Conservation (phyloP, 2,329 filamentous ascomycete genomes). For the Pseudocercospora musae region DNA sequence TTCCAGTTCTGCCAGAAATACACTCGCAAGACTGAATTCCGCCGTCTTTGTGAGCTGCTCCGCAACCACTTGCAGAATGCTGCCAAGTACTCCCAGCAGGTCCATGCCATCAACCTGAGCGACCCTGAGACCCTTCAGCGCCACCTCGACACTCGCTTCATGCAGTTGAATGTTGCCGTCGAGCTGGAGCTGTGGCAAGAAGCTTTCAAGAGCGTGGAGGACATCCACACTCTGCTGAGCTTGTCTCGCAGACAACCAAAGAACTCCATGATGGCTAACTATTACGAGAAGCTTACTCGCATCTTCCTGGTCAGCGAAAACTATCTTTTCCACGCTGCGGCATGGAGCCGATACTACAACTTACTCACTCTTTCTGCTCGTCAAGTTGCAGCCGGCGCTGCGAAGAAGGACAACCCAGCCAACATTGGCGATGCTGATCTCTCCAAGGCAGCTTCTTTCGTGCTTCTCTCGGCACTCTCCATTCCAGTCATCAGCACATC, state of each 20-base stretch:
- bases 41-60: slow-evolving; percentile 93
- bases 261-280: slow-evolving; percentile 99
- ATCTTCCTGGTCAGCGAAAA: slow-evolving; percentile 99
- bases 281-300: slow-evolving; percentile 97
- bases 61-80: slow-evolving; percentile 98
- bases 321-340: slow-evolving; percentile 97
- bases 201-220: slow-evolving; percentile 97
- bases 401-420: slow-evolving; percentile 91
- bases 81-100: slow-evolving; percentile 97
- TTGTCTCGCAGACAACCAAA: slow-evolving; percentile 97
- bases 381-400: slow-evolving; percentile 75
- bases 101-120: slow-evolving; percentile 98
- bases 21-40: slow-evolving; percentile 97
- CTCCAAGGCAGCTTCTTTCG: slow-evolving; percentile 91
- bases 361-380: slow-evolving; percentile 87
- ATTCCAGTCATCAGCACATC: slow-evolving; percentile 99
- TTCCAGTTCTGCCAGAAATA: slow-evolving; percentile 99
- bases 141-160: slow-evolving; percentile 95
- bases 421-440: slow-evolving; percentile 80
- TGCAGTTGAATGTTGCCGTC: slow-evolving; percentile 96
- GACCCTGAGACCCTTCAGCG: slow-evolving; percentile 96
- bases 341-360: slow-evolving; percentile 97
- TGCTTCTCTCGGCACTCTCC: slow-evolving; percentile 89
- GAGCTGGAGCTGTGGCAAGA: slow-evolving; percentile 99
- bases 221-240: slow-evolving; percentile 95